These are phyloP conservation scores for Cadophora sp. DNA, from an alignment of 2,329 filamentous ascomycete species.

Conservation along the genomic window DNA sequence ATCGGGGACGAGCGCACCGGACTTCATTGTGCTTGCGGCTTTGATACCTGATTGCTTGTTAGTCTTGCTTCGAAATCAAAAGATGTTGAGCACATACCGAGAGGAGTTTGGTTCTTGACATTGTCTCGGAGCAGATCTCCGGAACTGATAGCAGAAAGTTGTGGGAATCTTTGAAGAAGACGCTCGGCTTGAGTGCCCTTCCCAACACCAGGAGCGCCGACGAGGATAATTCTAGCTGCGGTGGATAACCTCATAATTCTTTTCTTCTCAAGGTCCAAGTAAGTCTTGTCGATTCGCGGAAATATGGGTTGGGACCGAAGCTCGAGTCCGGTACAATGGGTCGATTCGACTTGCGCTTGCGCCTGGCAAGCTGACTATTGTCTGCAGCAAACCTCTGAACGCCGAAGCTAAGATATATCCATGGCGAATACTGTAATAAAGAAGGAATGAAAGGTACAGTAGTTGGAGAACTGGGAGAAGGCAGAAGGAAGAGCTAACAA, in stretches of 20 bases:
- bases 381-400: slow-evolving; percentile 21
- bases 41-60: slow-evolving; percentile 71
- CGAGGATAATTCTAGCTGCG: slow-evolving; percentile 91
- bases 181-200: slow-evolving; percentile 96
- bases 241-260: slow-evolving; percentile 69
- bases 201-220: slow-evolving; percentile 89
- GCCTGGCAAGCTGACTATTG: slow-evolving; percentile 32
- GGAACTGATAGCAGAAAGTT: slow-evolving; percentile 90
- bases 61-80: slow-evolving; percentile 15
- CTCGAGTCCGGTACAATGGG: slow-evolving; percentile 18
- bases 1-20: slow-evolving; percentile 90
- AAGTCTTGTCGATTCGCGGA: too few species aligned
- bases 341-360: slow-evolving; percentile 29
- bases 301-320: slow-evolving; percentile 19
- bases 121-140: slow-evolving; percentile 92
- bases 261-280: slow-evolving; percentile 5
- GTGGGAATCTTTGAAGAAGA: slow-evolving; percentile 83
- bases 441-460: slow-evolving; percentile 10
- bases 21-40: slow-evolving; percentile 87
- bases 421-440: slow-evolving; percentile 29
- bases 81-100: slow-evolving; percentile 64
- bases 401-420: slow-evolving; percentile 36
- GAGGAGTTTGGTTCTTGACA: slow-evolving; percentile 85
- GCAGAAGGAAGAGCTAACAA: slow-evolving; percentile 9
- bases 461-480: slow-evolving; percentile 10